Evolutionary conservation across 2,329 filamentous ascomycete species (phyloP).

Genomic region (Fusarium redolens): DNA sequence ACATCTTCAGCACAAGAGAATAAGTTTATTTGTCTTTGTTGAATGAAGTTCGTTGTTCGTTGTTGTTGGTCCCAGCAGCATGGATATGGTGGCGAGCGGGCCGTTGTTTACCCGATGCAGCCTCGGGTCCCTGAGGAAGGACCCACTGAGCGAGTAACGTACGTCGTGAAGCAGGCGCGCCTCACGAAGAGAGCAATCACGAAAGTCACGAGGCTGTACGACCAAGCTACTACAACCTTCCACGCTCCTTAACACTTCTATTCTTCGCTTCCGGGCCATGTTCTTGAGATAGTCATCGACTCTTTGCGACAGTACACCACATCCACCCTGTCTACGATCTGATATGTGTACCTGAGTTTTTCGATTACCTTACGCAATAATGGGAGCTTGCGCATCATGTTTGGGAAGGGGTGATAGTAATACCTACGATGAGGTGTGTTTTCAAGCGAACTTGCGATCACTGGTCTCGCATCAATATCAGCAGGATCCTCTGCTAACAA

Average conservation of each 20-base stretch:
- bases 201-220: slow-evolving; percentile 35
- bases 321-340: slow-evolving; percentile 12
- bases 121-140: slow-evolving; percentile 25
- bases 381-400: slow-evolving; percentile 73
- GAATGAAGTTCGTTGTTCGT: not conserved
- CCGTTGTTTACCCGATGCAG: slow-evolving; percentile 44
- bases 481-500: slow-evolving; percentile 10
- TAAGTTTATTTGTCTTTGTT: not conserved
- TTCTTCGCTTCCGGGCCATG: slow-evolving; percentile 4
- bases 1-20: not conserved
- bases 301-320: slow-evolving; percentile 7
- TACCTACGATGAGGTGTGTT: slow-evolving; percentile 65
- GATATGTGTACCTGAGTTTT: slow-evolving; percentile 38
- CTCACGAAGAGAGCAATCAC: slow-evolving; percentile 34
- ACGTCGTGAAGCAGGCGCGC: slow-evolving; percentile 41
- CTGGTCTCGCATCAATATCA: not conserved
- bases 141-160: slow-evolving; percentile 43
- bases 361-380: slow-evolving; percentile 47
- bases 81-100: slow-evolving; percentile 26
- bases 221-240: slow-evolving; percentile 27
- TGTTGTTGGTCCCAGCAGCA: slow-evolving; percentile 31
- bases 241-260: slow-evolving; percentile 29
- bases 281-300: not conserved
- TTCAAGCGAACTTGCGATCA: not conserved
- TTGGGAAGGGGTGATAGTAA: slow-evolving; percentile 64